Percentiles rank a stretch among this genome's conserved stretches.
Evolutionary conservation across 2,329 filamentous ascomycete species (phyloP).

Genomic region (Esteya vermicola): DNA sequence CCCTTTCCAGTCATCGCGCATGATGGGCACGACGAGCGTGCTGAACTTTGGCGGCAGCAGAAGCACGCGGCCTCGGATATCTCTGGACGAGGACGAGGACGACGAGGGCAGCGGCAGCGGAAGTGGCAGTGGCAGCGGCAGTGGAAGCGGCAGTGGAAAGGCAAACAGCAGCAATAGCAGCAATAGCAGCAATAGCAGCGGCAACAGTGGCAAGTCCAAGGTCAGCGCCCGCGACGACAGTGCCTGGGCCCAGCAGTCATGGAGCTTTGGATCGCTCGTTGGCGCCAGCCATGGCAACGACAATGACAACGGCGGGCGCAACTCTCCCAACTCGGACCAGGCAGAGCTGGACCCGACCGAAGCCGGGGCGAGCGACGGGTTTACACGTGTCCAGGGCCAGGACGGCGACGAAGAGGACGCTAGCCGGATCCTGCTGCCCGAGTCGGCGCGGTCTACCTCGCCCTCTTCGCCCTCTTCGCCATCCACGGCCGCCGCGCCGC

Average conservation of each 20-base stretch:
- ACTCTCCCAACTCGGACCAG: conserved; percentile 6
- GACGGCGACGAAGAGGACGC: not conserved
- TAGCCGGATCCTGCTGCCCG: not conserved
- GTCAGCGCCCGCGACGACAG: conserved; percentile 20
- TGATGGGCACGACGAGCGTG: not conserved
- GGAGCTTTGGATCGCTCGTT: conserved; percentile 25
- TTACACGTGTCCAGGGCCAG: no score
- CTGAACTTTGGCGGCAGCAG: conserved; percentile 10
- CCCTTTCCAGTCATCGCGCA: not conserved
- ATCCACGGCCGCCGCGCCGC: conserved; percentile 5
- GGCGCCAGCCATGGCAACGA: not conserved
- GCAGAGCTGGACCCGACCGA: conserved; percentile 5
- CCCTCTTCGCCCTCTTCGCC: not conserved
- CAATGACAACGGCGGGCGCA: not conserved
- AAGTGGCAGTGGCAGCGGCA: not conserved
- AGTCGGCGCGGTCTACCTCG: no score
- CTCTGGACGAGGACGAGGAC: not conserved
- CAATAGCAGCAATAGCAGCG: not conserved
- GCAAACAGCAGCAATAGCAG: no score
- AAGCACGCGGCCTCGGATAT: not conserved
- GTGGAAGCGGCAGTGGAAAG: not conserved
- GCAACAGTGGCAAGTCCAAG: conserved; percentile 23
- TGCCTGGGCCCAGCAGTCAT: conserved; percentile 17
- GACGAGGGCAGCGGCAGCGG: conserved; percentile 9
- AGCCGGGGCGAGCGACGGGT: no score